These are phyloP conservation scores for Nissolia schottii DNA, from an alignment of 306 rosid genomes.

Conservation along the genomic window DNA sequence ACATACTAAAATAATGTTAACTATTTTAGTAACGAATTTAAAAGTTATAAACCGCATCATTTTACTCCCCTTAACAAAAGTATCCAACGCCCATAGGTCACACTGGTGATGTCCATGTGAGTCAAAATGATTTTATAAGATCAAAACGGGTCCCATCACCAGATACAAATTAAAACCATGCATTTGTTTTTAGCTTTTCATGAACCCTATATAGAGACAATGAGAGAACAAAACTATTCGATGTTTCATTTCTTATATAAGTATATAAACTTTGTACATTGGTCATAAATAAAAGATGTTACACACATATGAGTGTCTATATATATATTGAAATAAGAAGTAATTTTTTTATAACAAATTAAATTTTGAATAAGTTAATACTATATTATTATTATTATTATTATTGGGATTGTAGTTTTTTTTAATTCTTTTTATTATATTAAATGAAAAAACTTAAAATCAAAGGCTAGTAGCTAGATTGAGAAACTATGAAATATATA, in stretches of 20 bases:
- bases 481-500: background rate
- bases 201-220: background rate
- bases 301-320: too few relatives aligned
- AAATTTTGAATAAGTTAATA: background rate
- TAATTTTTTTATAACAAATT: background rate
- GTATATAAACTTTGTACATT: background rate
- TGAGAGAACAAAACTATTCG: background rate
- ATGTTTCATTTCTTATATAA: background rate
- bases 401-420: background rate
- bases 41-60: too few relatives aligned
- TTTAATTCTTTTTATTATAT: too few relatives aligned
- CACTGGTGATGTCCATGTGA: background rate
- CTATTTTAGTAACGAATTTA: too few relatives aligned
- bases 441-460: background rate
- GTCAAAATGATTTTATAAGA: slow-evolving; percentile 33
- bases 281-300: background rate
- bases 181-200: background rate
- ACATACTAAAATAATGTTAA: too few relatives aligned
- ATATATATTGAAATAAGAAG: background rate
- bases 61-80: background rate
- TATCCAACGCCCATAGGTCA: background rate
- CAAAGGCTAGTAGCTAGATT: background rate
- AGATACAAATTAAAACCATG: background rate
- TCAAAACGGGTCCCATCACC: slow-evolving; percentile 46
- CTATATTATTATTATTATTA: background rate